Evolutionary conservation across 1,284 basidiomycete species (phyloP), one percentile per base, ranked within the genome.

Genomic region (Sporisorium scitamineum): DNA sequence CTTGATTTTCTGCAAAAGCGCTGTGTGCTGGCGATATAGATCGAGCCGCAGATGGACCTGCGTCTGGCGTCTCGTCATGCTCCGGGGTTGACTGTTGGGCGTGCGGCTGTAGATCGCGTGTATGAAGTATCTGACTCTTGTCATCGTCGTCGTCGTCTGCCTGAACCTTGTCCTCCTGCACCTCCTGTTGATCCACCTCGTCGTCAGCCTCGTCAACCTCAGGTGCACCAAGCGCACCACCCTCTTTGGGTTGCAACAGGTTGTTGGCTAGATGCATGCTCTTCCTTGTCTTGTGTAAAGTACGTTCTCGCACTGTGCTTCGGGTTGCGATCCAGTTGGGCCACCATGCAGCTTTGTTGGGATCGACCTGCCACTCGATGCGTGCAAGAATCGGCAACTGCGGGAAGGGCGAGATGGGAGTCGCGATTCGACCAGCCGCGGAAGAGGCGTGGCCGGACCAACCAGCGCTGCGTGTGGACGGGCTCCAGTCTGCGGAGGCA

Each of bases 281-380:
- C 42, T 42, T 66, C n/a, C 64, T 54, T 1, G 51, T 34, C 34
- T 42, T 39, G 52, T 54, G 58, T 5, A 48, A n/a, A 16, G 39
- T 44, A 24, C 32, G 37, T n/a, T 53, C 16, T 22, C 52, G 29
- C 2, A 26, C 14, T 24, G 41, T 24, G 10, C 22, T 39, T 27
- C 65, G 60, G 10, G 64, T 60, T 11, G 62, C 56, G 16, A 65
- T 22, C 70, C 77, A 81, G 26, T 29, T 37, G 14, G 58, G 58
- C 83, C 83, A 84, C 83, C 83, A 84, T 1, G 70, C 57, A 6
- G 83, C 83, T 20, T 78, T 76, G 34, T 55, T 55, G 10, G 69
- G 56, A 48, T 84, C 83, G 16, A 84, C 81, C 34, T 75, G 70
- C 82, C 82, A 84, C 48, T 84, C 83, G 39, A 84, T 73, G 26